Base-by-base conservation (phyloP, 192 early-diverging fungal genomes). In the Entophlyctis helioformis region DNA sequence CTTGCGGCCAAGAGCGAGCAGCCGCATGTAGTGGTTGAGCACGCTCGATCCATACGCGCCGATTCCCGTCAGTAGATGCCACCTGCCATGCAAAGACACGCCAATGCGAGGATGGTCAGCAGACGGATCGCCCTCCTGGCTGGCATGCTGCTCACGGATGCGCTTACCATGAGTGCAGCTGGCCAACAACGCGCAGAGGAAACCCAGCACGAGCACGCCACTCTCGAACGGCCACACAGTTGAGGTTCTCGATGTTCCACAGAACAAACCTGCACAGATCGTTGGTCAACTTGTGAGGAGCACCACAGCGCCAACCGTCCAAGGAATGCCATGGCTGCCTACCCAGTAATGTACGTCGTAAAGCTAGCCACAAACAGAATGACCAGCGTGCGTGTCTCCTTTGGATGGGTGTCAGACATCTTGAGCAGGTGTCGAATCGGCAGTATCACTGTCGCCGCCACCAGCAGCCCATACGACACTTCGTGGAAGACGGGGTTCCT, bases 161-260 rank as follows among this genome's bases (percentile, higher is more conserved):
- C 25, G 10, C 15, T 13, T 3, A 45, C 54, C 53, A 64, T 1
- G 52, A 57, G 15, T 64, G 62, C 13, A 54, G 26, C 33, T 64
- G 50, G 28, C 36, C 5, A 7, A 85, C 50, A 48, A 66, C 53
- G 16, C 59, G 52, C 16, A 80, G 18, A 15, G 56, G 48, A n/a
- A 52, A 53, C 0, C 64, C 67, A 20, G 82, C 20, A 12, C 1
- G 21, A n/a, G 44, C 28, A 16, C 41, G 29, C 39, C 39, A 37
- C 52, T 9, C 56, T n/a, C 69, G 62, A 36, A 87, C 55, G 10
- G 64, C 37, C 35, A 40, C 36, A 44, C 84, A 87, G 36, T 64
- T 67, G 21, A 64, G 52, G 47, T 85, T 85, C 60, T 87, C 84
- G 15, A 83, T 50, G 46, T 83, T 85, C 84, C 84, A 87, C 42